Base-by-base conservation (phyloP, 345 rosid genomes). In the Kernera saxatilis region DNA sequence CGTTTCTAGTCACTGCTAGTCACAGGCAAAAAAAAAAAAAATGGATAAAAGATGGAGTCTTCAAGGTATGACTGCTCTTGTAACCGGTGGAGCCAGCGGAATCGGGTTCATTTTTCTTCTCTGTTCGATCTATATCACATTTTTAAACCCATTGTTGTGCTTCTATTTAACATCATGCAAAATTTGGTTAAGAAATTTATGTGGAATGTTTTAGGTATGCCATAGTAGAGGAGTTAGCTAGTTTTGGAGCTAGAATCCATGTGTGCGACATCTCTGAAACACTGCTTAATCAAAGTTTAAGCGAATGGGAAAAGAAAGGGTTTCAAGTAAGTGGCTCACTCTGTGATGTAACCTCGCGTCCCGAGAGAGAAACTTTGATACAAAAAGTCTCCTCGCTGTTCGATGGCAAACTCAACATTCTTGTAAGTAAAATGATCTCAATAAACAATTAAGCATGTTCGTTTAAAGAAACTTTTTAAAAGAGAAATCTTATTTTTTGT, bases 21-120 rank as follows among this genome's bases (percentile, higher is more conserved):
- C 68, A 63, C 1, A 30, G 3, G 27, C 56, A 25, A 56, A 27
- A 11, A 0, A 15, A 12, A 13, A 70, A 69, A 22, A 21, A 9
- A 59, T 60, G 65, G 65, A 60, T 60, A 60, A 40, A 60, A 41
- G 64, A 43, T 65, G 77, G 71, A 64, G 49, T 65, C 65, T 73
- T 45, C 32, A 73, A 33, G 72, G 77, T 25, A 73, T 73, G 77
- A 46, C 77, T 13, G 77, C 71, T 73, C 72, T 73, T 35, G 71
- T 73, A 8, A 73, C 71, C 1, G 66, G 77, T 41, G 77, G 71
- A 55, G 64, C 66, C 4, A 29, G 50, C 4, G 77, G 72, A 45
- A 56, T 73, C 14, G 72, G 72, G 72, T 73, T 22, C 32, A 18
- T 55, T 3, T 41, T 53, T 51, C 41, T 27, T 17, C 33, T 49